Base-by-base conservation (phyloP, 805 yeast genomes). In the Ascoidea rubescens region DNA sequence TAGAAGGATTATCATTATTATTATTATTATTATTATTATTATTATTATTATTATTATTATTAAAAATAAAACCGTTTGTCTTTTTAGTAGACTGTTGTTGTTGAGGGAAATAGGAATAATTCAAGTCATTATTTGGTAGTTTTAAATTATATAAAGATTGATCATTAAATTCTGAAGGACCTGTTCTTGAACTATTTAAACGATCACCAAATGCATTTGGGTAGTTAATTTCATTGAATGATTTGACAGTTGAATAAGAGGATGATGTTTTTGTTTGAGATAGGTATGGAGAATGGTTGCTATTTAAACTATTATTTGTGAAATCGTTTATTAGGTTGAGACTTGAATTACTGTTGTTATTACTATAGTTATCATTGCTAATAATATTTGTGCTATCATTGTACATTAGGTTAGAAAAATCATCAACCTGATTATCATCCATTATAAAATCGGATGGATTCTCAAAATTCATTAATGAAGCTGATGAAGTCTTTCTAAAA, bases 361-460 rank as follows among this genome's bases (percentile, higher is more conserved):
- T 47, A 28, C 7, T 12, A 30, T 8, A n/a, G 43, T 33, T 45
- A 31, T 10, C 14, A 4, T 37, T 37, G 14, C 4, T 37, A 10
- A 21, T 17, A 30, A n/a, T 17, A 47, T 32, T 47, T 30, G 31
- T 16, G 28, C 4, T 4, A 4, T n/a, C 16, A 31, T 33, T 44
- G 7, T 43, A 31, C 5, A 5, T 47, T n/a, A 12, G 4, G 42
- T 42, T 42, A 30, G 14, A 43, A 31, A 31, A 30, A 6, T 37
- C 52, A 14, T 28, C 37, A 17, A 17, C 10, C 21, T 51, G 17
- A 16, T 8, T 21, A 3, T 37, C 6, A 37, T 37, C 43, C 8
- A 10, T 37, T 10, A 37, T 45, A 46, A 60, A 55, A 48, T 60
- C 61, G 5, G 51, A 50, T 60, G 61, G 55, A 8, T 60, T 60